Base-by-base conservation (phyloP, 768 basidiomycete species). In the Tephrocybe sp. region DNA sequence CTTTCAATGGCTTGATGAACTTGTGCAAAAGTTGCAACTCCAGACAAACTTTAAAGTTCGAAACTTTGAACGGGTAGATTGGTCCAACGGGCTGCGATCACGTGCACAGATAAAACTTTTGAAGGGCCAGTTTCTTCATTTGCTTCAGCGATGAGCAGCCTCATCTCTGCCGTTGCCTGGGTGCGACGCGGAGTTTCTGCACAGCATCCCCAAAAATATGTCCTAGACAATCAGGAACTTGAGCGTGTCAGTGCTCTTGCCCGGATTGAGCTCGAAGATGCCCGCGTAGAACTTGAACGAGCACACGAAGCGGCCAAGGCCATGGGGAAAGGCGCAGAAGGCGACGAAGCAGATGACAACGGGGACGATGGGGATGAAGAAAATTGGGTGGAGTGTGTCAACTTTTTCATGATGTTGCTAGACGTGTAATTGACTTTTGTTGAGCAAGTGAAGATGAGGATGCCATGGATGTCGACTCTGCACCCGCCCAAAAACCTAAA, bases 311-410 rank as follows among this genome's bases (percentile, higher is more conserved):
- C 85, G 19, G 87, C 85, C 9, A 74, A 82, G 48, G 74, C 79
- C 22, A 90, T 92, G 81, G 83, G 81, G 1, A 76, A 75, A 55
- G 82, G 82, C 3, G 80, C 76, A 1, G 84, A 85, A 54, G 84
- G 76, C 3, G 82, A 81, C 0, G 86, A 84, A 45, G 87, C 75
- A 0, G 87, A 83, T 45, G 84, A 84, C 60, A 72, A 63, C 22
- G 77, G 72, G 11, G 74, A 76, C 23, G 78, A 77, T 10, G 76
- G 76, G 10, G 72, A 75, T 56, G 79, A 76, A 43, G 74, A 74
- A 10, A 77, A 78, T 19, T 95, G 94, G 94, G 85, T 92, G 61
- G 92, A 95, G 94, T 96, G 73, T 79, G 92, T 85, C 13, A 35
- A 52, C 33, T 50, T 50, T n/a, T 51, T 57, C 45, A 45, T 23